Evolutionary conservation across 208 protist species (phyloP), one percentile per base, ranked within the genome.

Genomic region (Wallacemonas sp.): DNA sequence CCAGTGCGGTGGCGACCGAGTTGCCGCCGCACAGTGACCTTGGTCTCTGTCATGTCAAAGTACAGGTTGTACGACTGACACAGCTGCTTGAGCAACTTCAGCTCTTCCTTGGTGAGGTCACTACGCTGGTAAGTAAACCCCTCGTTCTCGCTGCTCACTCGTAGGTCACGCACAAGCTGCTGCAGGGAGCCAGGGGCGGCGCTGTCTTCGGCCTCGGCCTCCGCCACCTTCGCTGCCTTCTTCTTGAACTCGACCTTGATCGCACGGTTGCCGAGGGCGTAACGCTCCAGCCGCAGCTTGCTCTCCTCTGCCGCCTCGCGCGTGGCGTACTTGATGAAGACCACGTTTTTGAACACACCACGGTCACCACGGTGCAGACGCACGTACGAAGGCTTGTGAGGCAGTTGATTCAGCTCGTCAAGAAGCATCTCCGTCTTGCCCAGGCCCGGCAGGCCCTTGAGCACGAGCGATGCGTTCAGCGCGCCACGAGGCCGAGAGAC

Each of bases 301-400:
- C 83, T 85, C 36, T 99, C 93, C 68, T 94, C 77, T 10, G 82
- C 87, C 41, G 92, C 84, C 38, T 97, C 95, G 70, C 98, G 98
- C 54, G 79, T 84, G 21, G 95, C 84, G 73, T 92, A 94, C 72
- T 92, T 94, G 33, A 87, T 67, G 68, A 91, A 94, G 34, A 91
- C 61, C 13, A 94, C 83, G 29, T 81, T 82, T 48, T 91, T 91
- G 72, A 86, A 94, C n/a, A 87, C 79, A 4, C 88, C 88, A 17
- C 85, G 79, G 24, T 94, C 88, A 41, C 85, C 76, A 55, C 85
- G 84, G 63, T 89, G 85, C 29, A 94, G 72, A 3, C 88, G 85
- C 55, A 92, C 83, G 63, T 94, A 94, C 6, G 88, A 92, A n/a
- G 83, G 83, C 21, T 70, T 67, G 53, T 89, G 70, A 26, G 79